These are phyloP conservation scores for Coemansia asiatica DNA, from an alignment of 192 early-diverging fungal species.

Conservation along the genomic window DNA sequence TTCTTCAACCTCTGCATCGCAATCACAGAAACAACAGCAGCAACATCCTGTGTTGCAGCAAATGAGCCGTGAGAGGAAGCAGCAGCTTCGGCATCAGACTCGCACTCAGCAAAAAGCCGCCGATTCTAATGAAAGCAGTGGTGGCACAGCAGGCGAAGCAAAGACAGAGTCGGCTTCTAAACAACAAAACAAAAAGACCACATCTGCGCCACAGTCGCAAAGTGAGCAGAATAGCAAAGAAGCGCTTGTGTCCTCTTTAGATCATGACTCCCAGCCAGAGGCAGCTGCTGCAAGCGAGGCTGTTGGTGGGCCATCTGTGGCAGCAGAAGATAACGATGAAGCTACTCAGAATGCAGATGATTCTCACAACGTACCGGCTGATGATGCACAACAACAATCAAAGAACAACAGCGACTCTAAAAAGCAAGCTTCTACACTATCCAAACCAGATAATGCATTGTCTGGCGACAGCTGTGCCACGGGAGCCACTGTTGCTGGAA, in stretches of 20 bases:
- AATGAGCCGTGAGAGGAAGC: conserved; percentile 45
- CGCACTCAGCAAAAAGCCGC: conserved; percentile 9
- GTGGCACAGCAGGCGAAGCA: neutral
- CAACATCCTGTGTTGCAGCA: conserved; percentile 49
- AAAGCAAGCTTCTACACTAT: too few species aligned
- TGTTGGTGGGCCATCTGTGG: conserved; percentile 2
- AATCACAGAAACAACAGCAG: neutral
- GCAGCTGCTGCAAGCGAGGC: conserved; percentile 12
- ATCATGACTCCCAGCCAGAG: neutral
- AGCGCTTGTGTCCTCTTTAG: neutral
- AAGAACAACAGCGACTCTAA: too few species aligned
- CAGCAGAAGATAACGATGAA: conserved; percentile 1
- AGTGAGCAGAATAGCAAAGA: neutral
- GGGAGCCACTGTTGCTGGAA: neutral
- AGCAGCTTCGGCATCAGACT: conserved; percentile 38
- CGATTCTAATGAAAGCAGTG: neutral
- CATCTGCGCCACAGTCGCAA: neutral
- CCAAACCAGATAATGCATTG: too few species aligned
- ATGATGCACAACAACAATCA: neutral
- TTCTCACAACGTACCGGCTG: neutral
- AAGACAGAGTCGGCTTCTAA: neutral
- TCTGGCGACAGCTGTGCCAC: neutral
- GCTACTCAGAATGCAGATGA: neutral
- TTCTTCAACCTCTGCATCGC: too few species aligned
- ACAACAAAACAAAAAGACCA: neutral